Percentiles rank a stretch among this genome's conserved stretches.
phyloP scores from a whole-genome alignment of 1,139 yeast species.

The Dujonia santamariae region DNA sequence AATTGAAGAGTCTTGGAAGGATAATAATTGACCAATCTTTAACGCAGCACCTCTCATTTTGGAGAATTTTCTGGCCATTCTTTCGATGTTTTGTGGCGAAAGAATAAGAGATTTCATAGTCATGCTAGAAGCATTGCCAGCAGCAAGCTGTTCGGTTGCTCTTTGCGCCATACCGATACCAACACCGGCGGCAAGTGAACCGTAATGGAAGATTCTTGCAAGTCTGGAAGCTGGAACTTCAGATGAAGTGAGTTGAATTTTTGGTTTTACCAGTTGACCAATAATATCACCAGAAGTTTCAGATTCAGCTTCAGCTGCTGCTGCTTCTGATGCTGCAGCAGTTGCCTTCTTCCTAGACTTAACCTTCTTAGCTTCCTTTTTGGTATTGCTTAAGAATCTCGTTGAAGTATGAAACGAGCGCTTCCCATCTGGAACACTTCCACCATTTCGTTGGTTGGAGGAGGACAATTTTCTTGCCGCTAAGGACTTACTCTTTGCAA shows the following conservation, averaged over 20 bases:
- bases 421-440: neutral
- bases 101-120: slow-evolving; percentile 61
- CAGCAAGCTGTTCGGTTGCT: slow-evolving; percentile 66
- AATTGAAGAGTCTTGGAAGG: slow-evolving; percentile 85
- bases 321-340: neutral
- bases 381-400: neutral
- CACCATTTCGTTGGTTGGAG: neutral
- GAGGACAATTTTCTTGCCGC: slow-evolving; percentile 9
- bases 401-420: slow-evolving; percentile 1
- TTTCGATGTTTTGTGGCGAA: slow-evolving; percentile 79
- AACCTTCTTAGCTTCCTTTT: neutral
- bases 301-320: neutral
- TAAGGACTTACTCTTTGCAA: slow-evolving; percentile 11
- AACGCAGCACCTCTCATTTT: slow-evolving; percentile 98
- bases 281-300: slow-evolving; percentile 10
- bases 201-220: slow-evolving; percentile 88
- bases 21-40: slow-evolving; percentile 91
- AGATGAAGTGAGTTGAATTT: slow-evolving; percentile 54
- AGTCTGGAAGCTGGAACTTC: slow-evolving; percentile 84
- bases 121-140: slow-evolving; percentile 41
- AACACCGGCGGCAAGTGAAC: slow-evolving; percentile 87
- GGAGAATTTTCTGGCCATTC: slow-evolving; percentile 82
- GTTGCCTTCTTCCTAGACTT: neutral
- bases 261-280: slow-evolving; percentile 37
- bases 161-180: slow-evolving; percentile 84